These are phyloP conservation scores for Cryptosporidium viatorum DNA, from an alignment of 169 alveolate genomes.

Conservation along the genomic window DNA sequence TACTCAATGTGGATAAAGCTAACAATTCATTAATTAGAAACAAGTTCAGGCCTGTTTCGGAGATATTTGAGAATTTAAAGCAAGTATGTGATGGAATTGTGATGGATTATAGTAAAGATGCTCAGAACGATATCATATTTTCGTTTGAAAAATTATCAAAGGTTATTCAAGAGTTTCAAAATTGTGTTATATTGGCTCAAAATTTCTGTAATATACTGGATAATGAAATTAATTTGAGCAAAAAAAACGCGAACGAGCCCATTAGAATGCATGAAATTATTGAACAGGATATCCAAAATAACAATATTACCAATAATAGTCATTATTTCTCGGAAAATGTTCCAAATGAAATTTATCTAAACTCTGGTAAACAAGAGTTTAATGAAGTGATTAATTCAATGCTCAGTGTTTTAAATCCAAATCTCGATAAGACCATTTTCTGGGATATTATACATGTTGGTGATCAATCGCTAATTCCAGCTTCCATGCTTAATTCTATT, in stretches of 20 bases:
- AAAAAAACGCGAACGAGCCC: not conserved
- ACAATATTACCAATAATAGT: constrained; percentile 1
- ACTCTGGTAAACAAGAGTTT: constrained; percentile 10
- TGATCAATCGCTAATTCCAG: constrained; percentile 20
- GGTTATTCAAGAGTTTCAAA: constrained; percentile 17
- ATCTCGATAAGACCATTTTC: constrained; percentile 13
- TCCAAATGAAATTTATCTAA: not conserved
- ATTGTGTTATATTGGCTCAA: constrained; percentile 5
- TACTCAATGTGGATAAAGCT: constrained; percentile 13
- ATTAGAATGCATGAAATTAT: constrained; percentile 3
- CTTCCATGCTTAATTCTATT: constrained; percentile 45
- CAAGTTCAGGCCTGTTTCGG: constrained; percentile 19
- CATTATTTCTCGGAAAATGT: constrained; percentile 43
- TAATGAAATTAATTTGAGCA: not conserved
- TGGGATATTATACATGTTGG: constrained; percentile 37
- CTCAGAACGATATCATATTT: not conserved
- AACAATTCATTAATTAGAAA: not conserved
- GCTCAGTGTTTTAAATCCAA: not conserved
- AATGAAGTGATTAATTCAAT: not conserved
- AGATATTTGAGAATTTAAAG: constrained; percentile 5
- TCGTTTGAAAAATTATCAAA: not conserved
- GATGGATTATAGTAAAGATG: not conserved
- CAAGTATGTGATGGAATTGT: constrained; percentile 7
- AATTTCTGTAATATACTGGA: constrained; percentile 21
- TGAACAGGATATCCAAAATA: constrained; percentile 3